A percentile compares a stretch with the other conserved stretches of the same genome.
These are phyloP conservation scores for Pythium graminicola DNA, from an alignment of 352 stramenopile genomes.

Conservation along the genomic window DNA sequence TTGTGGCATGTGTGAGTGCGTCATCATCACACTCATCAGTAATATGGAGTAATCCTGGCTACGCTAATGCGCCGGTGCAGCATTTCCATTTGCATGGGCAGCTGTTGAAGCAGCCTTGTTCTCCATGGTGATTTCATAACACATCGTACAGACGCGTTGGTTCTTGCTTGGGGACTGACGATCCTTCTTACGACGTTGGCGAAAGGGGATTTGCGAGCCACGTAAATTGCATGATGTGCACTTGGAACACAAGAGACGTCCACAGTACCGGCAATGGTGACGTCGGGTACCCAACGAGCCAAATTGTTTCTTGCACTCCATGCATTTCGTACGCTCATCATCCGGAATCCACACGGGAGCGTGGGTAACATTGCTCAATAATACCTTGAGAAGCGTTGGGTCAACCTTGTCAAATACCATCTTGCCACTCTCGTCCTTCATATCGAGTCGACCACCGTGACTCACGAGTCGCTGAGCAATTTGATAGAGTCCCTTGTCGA, in stretches of 20 bases:
- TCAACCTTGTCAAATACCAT: slow-evolving; percentile 86
- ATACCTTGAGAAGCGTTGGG: slow-evolving; percentile 58
- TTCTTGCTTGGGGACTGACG: slow-evolving; percentile 43
- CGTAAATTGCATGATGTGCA: slow-evolving; percentile 52
- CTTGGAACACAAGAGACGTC: slow-evolving; percentile 69
- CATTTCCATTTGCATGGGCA: slow-evolving; percentile 4
- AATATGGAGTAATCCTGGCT: no score
- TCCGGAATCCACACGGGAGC: slow-evolving; percentile 80
- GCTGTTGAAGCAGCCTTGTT: slow-evolving; percentile 5
- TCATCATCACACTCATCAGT: no score
- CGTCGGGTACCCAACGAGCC: slow-evolving; percentile 51
- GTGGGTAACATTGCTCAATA: slow-evolving; percentile 69
- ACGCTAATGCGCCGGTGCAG: slow-evolving; percentile 11
- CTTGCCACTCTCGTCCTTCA: slow-evolving; percentile 63
- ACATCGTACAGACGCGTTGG: slow-evolving; percentile 67
- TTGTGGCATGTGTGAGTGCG: no score
- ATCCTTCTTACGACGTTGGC: slow-evolving; percentile 55
- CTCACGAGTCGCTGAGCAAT: slow-evolving; percentile 74
- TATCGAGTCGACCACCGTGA: slow-evolving; percentile 66
- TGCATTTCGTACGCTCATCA: slow-evolving; percentile 62
- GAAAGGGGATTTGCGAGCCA: slow-evolving; percentile 31
- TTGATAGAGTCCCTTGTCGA: slow-evolving; percentile 63
- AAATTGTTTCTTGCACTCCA: slow-evolving; percentile 76
- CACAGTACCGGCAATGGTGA: slow-evolving; percentile 85
- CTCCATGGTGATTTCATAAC: slow-evolving; percentile 48